Evolutionary conservation across 2,329 filamentous ascomycete genomes (phyloP).

Genomic region (Ceratocystis variospora): DNA sequence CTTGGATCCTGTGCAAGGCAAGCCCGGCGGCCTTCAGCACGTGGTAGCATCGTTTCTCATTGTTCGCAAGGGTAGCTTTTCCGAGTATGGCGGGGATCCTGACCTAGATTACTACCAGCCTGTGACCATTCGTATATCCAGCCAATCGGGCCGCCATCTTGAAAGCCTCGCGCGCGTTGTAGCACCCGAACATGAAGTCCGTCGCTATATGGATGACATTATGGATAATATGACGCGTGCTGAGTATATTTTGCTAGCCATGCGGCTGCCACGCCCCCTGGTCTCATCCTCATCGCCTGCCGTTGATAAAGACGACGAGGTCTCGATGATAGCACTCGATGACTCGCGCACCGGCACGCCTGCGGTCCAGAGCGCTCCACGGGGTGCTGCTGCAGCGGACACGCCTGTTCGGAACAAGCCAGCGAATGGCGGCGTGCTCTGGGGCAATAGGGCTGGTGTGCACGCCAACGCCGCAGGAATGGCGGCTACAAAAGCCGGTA

Average conservation of each 20-base stretch:
- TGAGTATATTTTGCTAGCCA: conserved; percentile 52
- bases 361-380: conserved; percentile 25
- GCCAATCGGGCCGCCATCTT: conserved; percentile 41
- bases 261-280: conserved; percentile 43
- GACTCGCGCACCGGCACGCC: conserved; percentile 25
- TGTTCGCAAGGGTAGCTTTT: conserved; percentile 55
- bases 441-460: conserved; percentile 23
- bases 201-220: conserved; percentile 54
- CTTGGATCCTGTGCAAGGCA: conserved; percentile 27
- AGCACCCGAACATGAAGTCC: conserved; percentile 48
- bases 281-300: conserved; percentile 19
- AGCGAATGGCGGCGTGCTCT: conserved; percentile 26
- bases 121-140: conserved; percentile 48
- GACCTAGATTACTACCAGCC: conserved; percentile 63
- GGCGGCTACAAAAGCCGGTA: background rate
- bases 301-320: conserved; percentile 25
- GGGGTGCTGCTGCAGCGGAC: conserved; percentile 19
- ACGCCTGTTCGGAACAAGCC: conserved; percentile 22
- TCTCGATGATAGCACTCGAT: conserved; percentile 25
- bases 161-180: conserved; percentile 49
- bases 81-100: conserved; percentile 50
- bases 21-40: conserved; percentile 35
- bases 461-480: conserved; percentile 13
- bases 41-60: conserved; percentile 65
- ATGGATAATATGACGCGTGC: conserved; percentile 57